Conservation (phyloP, 305 asterid species). For the Fraxinus dipetala region DNA sequence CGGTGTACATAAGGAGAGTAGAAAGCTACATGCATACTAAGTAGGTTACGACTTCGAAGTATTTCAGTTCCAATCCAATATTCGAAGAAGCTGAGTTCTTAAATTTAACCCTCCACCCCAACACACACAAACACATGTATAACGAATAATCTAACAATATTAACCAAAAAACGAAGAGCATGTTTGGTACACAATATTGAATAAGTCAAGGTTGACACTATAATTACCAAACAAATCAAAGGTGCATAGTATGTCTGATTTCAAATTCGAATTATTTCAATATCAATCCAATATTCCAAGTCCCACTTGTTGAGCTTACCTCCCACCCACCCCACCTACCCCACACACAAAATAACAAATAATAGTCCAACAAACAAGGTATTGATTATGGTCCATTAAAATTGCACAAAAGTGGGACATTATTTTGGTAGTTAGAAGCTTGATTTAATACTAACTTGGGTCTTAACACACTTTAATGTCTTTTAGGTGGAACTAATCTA, state of each 20-base stretch:
- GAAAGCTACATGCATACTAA: not conserved
- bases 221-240: not conserved
- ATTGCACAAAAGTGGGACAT: not conserved
- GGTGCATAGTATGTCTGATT: not conserved
- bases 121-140: not conserved
- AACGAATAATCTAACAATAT: not conserved
- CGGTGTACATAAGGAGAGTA: not conserved
- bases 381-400: not conserved
- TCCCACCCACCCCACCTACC: not conserved
- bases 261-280: not conserved
- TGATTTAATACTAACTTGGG: conserved; percentile 9
- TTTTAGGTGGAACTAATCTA: conserved; percentile 26
- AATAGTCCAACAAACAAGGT: not conserved
- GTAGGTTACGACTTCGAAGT: not conserved
- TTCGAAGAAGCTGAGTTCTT: not conserved
- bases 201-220: not conserved
- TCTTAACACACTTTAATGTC: conserved; percentile 13
- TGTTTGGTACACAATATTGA: not conserved
- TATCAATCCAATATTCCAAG: not conserved
- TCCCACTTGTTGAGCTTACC: not conserved
- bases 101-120: not conserved
- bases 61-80: not conserved
- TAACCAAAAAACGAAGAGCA: not conserved
- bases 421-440: conserved; percentile 22
- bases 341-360: conserved; percentile 2